A percentile compares a stretch with the other conserved stretches of the same genome.
phyloP scores from a whole-genome alignment of 2,329 filamentous ascomycete genomes.

The Tolypocladium guangdongense region DNA sequence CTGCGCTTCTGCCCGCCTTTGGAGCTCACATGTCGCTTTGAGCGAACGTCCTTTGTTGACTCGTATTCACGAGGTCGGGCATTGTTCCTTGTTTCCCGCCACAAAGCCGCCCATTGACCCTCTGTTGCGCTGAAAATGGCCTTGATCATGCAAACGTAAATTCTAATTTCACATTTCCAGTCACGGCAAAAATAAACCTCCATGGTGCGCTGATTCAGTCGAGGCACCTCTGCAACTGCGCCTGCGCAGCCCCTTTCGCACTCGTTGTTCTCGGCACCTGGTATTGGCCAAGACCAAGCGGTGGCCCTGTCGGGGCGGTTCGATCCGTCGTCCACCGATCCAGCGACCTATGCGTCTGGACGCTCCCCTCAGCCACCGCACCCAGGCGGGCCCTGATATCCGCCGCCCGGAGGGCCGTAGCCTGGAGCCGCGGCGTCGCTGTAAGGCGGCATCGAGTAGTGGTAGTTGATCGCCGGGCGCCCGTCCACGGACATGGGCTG shows the following conservation, averaged over 20 bases:
- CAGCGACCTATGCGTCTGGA: too few species aligned
- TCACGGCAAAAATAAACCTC: not conserved
- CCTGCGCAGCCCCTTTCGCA: too few species aligned
- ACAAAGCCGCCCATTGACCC: not conserved
- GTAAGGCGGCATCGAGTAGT: conserved; percentile 13
- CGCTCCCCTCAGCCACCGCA: conserved; percentile 13
- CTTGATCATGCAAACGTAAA: not conserved
- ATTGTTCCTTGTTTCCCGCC: not conserved
- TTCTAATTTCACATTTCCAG: not conserved
- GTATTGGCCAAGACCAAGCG: too few species aligned
- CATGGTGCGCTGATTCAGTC: too few species aligned
- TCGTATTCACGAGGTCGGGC: not conserved
- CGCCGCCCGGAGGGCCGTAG: conserved; percentile 5
- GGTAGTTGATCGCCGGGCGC: conserved; percentile 13
- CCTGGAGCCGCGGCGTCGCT: conserved; percentile 9
- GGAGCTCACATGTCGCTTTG: too few species aligned
- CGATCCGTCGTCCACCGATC: too few species aligned
- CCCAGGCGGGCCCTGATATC: not conserved
- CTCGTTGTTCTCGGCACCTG: too few species aligned
- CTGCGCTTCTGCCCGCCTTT: not conserved
- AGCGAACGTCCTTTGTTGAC: not conserved
- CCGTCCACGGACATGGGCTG: conserved; percentile 11
- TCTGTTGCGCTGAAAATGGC: not conserved
- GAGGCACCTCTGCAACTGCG: too few species aligned
- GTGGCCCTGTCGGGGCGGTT: too few species aligned